These are phyloP conservation scores for Tremellales sp. DNA, from an alignment of 1,284 basidiomycete genomes.

Conservation along the genomic window DNA sequence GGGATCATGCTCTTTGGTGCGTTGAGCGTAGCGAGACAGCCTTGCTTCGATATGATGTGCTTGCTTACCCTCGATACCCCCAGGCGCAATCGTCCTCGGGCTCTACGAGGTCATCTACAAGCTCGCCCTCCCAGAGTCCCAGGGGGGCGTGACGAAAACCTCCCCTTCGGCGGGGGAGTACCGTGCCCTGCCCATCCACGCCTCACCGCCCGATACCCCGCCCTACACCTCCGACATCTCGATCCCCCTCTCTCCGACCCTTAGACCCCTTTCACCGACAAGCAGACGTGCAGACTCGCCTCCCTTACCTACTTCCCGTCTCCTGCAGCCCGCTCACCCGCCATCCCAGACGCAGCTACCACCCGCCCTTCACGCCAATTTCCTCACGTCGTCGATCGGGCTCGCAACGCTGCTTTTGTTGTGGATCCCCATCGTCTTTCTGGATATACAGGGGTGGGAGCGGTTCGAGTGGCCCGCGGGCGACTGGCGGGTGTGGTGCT, in stretches of 20 bases:
- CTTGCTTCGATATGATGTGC: background rate
- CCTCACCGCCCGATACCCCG: constrained; percentile 1
- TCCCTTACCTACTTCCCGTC: background rate
- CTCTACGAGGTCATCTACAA: constrained; percentile 51
- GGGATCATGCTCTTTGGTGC: constrained; percentile 44
- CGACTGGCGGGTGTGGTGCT: constrained; percentile 20
- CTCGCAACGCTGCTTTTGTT: constrained; percentile 39
- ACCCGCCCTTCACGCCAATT: constrained; percentile 46
- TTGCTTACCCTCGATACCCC: background rate
- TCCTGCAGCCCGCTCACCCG: background rate
- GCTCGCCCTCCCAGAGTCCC: constrained; percentile 43
- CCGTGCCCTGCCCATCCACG: constrained; percentile 9
- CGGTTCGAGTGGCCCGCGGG: constrained; percentile 28
- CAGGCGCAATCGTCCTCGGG: constrained; percentile 43
- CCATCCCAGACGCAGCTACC: constrained; percentile 22
- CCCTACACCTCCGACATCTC: background rate
- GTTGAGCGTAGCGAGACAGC: no score
- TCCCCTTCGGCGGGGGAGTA: constrained; percentile 3
- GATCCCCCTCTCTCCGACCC: background rate
- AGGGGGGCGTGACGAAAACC: constrained; percentile 27
- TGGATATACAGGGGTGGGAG: constrained; percentile 41
- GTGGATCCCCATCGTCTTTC: constrained; percentile 42
- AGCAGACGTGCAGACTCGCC: constrained; percentile 1
- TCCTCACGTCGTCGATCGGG: constrained; percentile 46
- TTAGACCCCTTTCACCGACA: constrained; percentile 7